Percentiles rank a stretch among this genome's conserved stretches.
phyloP scores from a whole-genome alignment of 306 rosid species.

The Vigna reflexopilosa region DNA sequence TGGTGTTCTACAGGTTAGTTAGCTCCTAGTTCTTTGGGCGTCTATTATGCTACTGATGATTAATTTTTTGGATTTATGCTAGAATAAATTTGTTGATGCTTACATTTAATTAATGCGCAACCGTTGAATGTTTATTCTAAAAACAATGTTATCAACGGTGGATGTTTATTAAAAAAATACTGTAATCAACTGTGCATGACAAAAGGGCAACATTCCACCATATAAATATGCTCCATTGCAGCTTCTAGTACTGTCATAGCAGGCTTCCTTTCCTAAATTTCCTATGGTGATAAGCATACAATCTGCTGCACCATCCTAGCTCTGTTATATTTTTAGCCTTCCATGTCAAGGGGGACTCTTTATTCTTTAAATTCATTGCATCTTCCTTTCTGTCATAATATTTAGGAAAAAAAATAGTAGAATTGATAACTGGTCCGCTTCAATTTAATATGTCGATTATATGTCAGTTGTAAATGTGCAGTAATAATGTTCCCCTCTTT shows the following conservation, averaged over 20 bases:
- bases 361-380: conserved; percentile 2
- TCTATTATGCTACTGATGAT: conserved; percentile 12
- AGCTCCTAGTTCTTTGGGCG: neutral
- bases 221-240: neutral
- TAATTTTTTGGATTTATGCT: conserved; percentile 14
- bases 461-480: conserved; percentile 2
- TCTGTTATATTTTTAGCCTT: conserved; percentile 23
- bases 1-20: conserved; percentile 56
- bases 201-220: neutral
- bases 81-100: conserved; percentile 22
- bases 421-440: conserved; percentile 18
- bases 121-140: neutral
- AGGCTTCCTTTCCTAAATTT: neutral
- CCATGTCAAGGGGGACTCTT: conserved; percentile 15
- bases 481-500: neutral
- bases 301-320: neutral
- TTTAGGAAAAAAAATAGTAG: neutral
- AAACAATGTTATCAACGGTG: neutral
- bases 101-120: conserved; percentile 16
- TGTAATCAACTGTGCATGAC: neutral
- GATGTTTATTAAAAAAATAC: neutral
- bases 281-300: neutral
- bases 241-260: neutral
- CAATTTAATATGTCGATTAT: neutral
- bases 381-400: conserved; percentile 15